These are phyloP conservation scores for Miscanthus lutarioriparius DNA, from an alignment of 176 grass and related monocot genomes.

Conservation along the genomic window DNA sequence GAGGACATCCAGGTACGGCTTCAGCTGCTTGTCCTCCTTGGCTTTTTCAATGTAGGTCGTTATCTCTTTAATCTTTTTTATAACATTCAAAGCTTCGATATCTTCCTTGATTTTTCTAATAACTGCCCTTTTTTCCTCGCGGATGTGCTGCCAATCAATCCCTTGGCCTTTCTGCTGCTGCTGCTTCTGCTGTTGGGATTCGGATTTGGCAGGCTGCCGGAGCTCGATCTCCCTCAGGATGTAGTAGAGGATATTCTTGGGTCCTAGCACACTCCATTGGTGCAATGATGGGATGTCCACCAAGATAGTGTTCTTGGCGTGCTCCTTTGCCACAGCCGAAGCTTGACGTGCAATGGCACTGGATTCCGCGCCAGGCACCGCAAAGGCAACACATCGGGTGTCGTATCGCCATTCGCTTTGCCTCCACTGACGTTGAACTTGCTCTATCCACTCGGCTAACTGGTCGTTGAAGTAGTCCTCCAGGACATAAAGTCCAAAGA, in stretches of 20 bases:
- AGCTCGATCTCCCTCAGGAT: constrained; percentile 11
- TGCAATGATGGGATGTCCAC: background rate
- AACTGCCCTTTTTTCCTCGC: background rate
- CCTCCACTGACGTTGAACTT: background rate
- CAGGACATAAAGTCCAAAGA: background rate
- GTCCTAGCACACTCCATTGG: fast-evolving
- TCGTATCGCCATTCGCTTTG: background rate
- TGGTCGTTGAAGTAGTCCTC: background rate
- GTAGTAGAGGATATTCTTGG: constrained; percentile 33
- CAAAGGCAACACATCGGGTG: background rate
- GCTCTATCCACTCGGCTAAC: background rate
- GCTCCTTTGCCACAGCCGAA: background rate
- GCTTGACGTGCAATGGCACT: background rate
- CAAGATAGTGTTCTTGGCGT: background rate
- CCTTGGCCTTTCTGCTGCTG: too few species aligned
- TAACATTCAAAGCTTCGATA: background rate
- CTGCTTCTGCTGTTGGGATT: background rate
- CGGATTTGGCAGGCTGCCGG: background rate
- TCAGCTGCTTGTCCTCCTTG: background rate
- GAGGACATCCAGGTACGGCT: background rate
- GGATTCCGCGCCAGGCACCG: background rate
- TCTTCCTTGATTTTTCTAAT: background rate
- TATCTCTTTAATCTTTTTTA: background rate
- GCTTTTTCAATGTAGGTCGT: background rate
- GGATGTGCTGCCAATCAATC: background rate